Evolutionary conservation across 495 filamentous ascomycete species (phyloP).

Genomic region (Haplographium delicatum): DNA sequence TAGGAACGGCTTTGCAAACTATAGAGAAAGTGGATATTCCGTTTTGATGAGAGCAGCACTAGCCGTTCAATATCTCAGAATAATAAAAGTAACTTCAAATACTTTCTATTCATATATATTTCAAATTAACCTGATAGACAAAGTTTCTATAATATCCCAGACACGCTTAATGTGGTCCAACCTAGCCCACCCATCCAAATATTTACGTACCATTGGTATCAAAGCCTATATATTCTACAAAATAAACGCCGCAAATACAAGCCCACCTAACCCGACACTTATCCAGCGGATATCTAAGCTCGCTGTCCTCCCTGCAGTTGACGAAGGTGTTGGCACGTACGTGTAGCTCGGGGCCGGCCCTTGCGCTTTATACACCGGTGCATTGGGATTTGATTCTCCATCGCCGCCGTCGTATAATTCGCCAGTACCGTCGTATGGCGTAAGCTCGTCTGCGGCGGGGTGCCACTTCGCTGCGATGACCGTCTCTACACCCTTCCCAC

Average conservation of each 20-base stretch:
- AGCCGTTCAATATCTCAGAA: too few species aligned
- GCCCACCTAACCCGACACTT: background rate
- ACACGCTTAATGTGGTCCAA: too few species aligned
- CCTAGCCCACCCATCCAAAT: too few species aligned
- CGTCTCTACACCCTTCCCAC: slow-evolving; percentile 33
- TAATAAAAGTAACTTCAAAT: too few species aligned
- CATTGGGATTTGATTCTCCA: slow-evolving; percentile 12
- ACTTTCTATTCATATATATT: too few species aligned
- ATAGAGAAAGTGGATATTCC: too few species aligned
- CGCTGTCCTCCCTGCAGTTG: background rate
- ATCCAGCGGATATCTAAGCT: background rate
- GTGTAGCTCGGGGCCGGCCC: background rate
- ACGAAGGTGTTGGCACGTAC: background rate
- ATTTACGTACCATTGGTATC: too few species aligned
- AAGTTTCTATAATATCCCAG: too few species aligned
- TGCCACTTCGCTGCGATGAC: slow-evolving; percentile 30
- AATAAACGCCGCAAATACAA: slow-evolving; percentile 2
- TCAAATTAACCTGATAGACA: too few species aligned
- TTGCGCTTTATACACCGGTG: slow-evolving; percentile 16
- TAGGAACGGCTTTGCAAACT: too few species aligned
- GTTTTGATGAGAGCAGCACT: too few species aligned
- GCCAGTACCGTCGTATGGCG: slow-evolving; percentile 46
- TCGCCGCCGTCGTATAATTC: slow-evolving; percentile 35
- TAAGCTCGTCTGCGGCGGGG: slow-evolving; percentile 16
- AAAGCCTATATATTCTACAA: background rate